Evolutionary conservation across 2,329 filamentous ascomycete genomes (phyloP).

Genomic region (Calonectria fujianensis): DNA sequence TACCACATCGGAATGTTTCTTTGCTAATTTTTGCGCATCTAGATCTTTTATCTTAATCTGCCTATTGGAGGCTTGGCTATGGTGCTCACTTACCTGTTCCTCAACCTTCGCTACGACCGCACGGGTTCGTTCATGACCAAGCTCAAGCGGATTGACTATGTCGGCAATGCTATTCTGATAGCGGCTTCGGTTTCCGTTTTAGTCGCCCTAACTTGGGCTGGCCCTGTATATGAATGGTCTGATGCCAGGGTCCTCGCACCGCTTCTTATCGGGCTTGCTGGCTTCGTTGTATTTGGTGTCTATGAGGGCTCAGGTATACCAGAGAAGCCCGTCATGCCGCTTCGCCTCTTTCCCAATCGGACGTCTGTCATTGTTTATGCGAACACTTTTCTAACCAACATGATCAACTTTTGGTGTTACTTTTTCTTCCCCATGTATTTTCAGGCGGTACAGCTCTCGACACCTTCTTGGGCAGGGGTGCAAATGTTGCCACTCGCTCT

Average conservation of each 20-base stretch:
- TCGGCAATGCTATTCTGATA: conserved; percentile 65
- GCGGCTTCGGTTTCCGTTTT: conserved; percentile 62
- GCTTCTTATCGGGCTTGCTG: conserved; percentile 56
- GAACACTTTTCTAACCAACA: conserved; percentile 48
- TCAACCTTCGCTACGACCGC: conserved; percentile 60
- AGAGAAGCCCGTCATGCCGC: conserved; percentile 50
- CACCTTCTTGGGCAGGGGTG: conserved; percentile 58
- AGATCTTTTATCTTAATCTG: conserved; percentile 67
- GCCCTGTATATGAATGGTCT: conserved; percentile 64
- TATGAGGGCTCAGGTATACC: conserved; percentile 49
- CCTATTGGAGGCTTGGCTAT: conserved; percentile 61
- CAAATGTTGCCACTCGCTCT: conserved; percentile 57
- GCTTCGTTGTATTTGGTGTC: conserved; percentile 42
- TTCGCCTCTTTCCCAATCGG: conserved; percentile 47
- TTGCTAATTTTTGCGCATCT: not conserved
- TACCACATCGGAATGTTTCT: not conserved
- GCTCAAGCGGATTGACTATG: conserved; percentile 63
- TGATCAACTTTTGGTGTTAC: conserved; percentile 58
- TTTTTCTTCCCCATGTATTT: conserved; percentile 69
- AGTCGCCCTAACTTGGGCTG: conserved; percentile 66
- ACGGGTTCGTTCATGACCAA: conserved; percentile 50
- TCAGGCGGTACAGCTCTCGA: conserved; percentile 61
- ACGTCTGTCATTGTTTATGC: conserved; percentile 48
- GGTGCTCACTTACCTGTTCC: conserved; percentile 57
- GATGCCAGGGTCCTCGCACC: conserved; percentile 62